These are phyloP conservation scores for Pharnaceum exiguum DNA, from an alignment of 148 eudicot species.

Conservation along the genomic window DNA sequence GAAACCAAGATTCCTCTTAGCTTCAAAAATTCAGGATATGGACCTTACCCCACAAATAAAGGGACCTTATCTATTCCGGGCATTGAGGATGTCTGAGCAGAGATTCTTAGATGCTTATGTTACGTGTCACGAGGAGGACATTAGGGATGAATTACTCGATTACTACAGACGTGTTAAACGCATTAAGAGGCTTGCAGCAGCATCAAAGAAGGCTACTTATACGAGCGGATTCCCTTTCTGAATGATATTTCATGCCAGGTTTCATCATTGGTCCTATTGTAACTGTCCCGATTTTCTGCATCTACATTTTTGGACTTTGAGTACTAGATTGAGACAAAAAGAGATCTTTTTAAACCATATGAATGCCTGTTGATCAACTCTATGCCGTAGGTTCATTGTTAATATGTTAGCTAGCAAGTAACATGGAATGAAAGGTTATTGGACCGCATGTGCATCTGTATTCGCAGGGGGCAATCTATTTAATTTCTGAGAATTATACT, in stretches of 20 bases:
- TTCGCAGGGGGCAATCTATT: too few species aligned
- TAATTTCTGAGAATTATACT: too few species aligned
- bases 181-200: conserved; percentile 48
- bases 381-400: too few species aligned
- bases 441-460: too few species aligned
- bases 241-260: conserved; percentile 9
- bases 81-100: conserved; percentile 65
- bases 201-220: conserved; percentile 32
- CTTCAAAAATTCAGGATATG: conserved; percentile 51
- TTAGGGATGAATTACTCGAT: conserved; percentile 40
- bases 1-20: conserved; percentile 55
- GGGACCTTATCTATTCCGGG: conserved; percentile 43
- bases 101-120: conserved; percentile 47
- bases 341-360: too few species aligned
- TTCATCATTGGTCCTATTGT: neutral
- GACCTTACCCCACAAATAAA: conserved; percentile 46
- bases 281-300: too few species aligned
- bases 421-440: too few species aligned
- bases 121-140: conserved; percentile 41
- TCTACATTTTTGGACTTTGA: too few species aligned
- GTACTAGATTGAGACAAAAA: too few species aligned
- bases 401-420: too few species aligned
- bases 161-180: conserved; percentile 42
- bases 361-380: too few species aligned
- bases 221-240: conserved; percentile 54